Evolutionary conservation across 2,329 filamentous ascomycete species (phyloP), one percentile per base, ranked within the genome.

Genomic region (Cladosporium cucumerinum): DNA sequence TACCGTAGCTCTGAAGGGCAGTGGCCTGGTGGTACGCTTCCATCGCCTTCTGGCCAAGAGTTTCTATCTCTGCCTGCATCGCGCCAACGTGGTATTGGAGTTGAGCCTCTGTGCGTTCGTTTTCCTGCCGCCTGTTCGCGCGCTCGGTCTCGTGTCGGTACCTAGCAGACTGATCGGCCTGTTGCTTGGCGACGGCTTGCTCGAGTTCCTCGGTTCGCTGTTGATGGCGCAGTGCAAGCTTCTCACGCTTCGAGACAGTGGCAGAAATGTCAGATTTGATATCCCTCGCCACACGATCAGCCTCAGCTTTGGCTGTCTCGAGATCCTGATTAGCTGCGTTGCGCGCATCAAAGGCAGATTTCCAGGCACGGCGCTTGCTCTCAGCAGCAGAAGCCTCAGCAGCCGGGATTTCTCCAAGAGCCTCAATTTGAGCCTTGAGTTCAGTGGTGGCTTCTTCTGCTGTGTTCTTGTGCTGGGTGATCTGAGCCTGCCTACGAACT

Each of bases 121-220:
- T 75, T 60, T 67, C 63, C 36, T 72, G 66, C 2, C 70, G 32
- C 7, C 66, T 60, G 25, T 71, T 68, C 10, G 69, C 68, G 23
- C 75, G 74, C 46, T 77, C 72, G 21, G 70, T 59, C 16, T 76
- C 74, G 30, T 73, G 73, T 67, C 72, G 71, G 55, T 76, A 73
- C 65, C 70, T 72, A 43, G 74, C 74, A 61, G 70, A 72, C 69
- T 73, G 69, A 48, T 76, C 72, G 23, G 78, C 86, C 63, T 86
- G 88, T 74, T 90, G 90, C 70, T 89, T 89, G 70, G 89, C 86
- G 26, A 84, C 83, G 70, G 93, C 87, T 70, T 87, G 87, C 64
- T 87, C 86, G 69, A 90, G 84, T 76, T 93, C 90, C 69, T 86
- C 87, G 69, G 89, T 87, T 26, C 92, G 86, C 79, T 91, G 91